Conservation (phyloP, 2,329 filamentous ascomycete species). For the Helminthosporium solani region DNA sequence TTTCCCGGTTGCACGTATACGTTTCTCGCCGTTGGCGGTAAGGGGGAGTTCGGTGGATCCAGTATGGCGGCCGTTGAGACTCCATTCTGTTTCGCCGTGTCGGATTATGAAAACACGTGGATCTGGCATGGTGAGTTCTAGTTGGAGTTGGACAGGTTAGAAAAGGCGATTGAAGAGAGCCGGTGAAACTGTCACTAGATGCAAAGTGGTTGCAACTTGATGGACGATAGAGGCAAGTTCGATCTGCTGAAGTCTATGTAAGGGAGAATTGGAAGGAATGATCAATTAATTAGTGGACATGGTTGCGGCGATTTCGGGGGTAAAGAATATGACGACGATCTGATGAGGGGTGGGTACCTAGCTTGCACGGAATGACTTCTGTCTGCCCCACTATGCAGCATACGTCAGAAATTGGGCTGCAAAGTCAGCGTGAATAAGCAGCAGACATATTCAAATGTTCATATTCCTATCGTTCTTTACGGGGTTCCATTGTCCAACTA, state of each 20-base stretch:
- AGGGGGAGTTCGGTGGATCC: conserved; percentile 83
- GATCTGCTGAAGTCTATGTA: no score
- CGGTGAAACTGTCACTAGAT: no score
- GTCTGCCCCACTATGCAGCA: conserved; percentile 10
- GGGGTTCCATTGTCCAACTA: no score
- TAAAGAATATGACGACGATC: conserved; percentile 2
- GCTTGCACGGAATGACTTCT: no score
- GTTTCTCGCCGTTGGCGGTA: conserved; percentile 68
- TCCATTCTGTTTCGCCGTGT: conserved; percentile 96
- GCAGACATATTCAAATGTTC: not conserved
- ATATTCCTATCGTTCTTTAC: no score
- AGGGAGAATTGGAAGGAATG: not conserved
- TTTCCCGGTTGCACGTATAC: conserved; percentile 66
- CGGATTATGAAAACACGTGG: conserved; percentile 60
- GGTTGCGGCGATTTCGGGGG: not conserved
- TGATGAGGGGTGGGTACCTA: conserved; percentile 22
- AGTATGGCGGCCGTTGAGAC: conserved; percentile 75
- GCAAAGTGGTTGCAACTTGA: not conserved
- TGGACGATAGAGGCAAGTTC: not conserved
- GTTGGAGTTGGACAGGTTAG: not conserved
- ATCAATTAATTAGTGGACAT: not conserved
- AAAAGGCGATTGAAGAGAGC: not conserved
- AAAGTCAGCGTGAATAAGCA: conserved; percentile 26
- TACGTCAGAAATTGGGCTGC: conserved; percentile 8
- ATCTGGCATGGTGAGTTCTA: conserved; percentile 42